Evolutionary conservation across 2,329 filamentous ascomycete genomes (phyloP).

Genomic region (Microcera coccophila): DNA sequence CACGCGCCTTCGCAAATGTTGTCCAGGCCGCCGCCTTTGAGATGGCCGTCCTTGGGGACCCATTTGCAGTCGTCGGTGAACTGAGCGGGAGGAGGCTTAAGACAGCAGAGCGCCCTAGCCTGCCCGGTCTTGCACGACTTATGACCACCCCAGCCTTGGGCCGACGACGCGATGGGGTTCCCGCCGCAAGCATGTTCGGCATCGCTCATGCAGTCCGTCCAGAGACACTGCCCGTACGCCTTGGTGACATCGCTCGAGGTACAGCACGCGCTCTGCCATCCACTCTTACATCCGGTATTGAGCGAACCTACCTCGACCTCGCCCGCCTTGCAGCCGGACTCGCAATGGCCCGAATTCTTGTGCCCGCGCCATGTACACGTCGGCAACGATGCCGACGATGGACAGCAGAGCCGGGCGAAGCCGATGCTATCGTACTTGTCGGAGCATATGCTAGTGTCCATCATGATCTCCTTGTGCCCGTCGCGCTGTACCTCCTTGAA

Average conservation of each 20-base stretch:
- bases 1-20: background rate
- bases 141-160: background rate
- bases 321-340: constrained; percentile 9
- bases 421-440: background rate
- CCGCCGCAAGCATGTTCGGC: background rate
- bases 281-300: constrained; percentile 4
- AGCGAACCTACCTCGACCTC: constrained; percentile 14
- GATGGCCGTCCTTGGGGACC: background rate
- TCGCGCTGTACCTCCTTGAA: constrained; percentile 8
- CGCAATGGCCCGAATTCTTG: constrained; percentile 15
- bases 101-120: background rate
- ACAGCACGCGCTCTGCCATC: constrained; percentile 16
- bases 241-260: constrained; percentile 1
- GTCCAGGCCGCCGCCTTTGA: background rate
- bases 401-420: background rate
- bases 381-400: background rate
- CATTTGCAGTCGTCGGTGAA: background rate
- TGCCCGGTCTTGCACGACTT: background rate
- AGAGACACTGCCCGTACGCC: constrained; percentile 10
- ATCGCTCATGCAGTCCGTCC: constrained; percentile 8
- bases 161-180: background rate
- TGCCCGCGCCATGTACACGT: constrained; percentile 16
- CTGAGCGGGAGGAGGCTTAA: background rate
- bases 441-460: constrained; percentile 1
- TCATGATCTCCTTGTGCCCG: constrained; percentile 7